Evolutionary conservation across 169 alveolate genomes (phyloP).

Genomic region (Ichthyophthirius multifiliis): DNA sequence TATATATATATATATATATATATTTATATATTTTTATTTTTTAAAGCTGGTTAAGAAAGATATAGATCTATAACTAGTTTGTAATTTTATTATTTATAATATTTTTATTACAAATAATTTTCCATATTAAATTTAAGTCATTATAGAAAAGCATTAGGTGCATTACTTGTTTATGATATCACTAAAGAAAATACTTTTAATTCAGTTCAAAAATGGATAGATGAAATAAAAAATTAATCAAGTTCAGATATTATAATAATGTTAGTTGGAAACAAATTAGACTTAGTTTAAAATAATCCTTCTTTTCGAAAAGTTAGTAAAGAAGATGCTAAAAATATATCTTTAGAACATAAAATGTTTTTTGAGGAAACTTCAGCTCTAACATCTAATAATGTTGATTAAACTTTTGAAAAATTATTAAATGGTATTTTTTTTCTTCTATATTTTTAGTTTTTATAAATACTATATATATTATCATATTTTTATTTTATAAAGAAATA

Average conservation of each 20-base stretch:
- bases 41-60: slow-evolving; percentile 72
- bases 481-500: no score
- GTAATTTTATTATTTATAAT: slow-evolving; percentile 14
- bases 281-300: slow-evolving; percentile 22
- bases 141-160: slow-evolving; percentile 52
- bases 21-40: no score
- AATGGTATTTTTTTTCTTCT: slow-evolving; percentile 2
- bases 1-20: no score
- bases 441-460: no score
- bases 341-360: slow-evolving; percentile 3
- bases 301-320: slow-evolving; percentile 1
- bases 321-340: slow-evolving; percentile 2
- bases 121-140: slow-evolving; percentile 37
- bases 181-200: slow-evolving; percentile 35
- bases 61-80: slow-evolving; percentile 56
- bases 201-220: slow-evolving; percentile 28
- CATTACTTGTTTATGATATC: slow-evolving; percentile 46
- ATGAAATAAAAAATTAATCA: slow-evolving; percentile 27
- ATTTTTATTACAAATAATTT: no score
- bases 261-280: slow-evolving; percentile 27
- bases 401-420: slow-evolving; percentile 15
- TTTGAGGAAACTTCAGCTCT: slow-evolving; percentile 18
- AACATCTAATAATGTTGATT: background rate
- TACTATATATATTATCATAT: no score
- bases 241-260: slow-evolving; percentile 21